Evolutionary conservation across 2,329 filamentous ascomycete genomes (phyloP), one percentile per base, ranked within the genome.

Genomic region (Exutisphaerella laricina): DNA sequence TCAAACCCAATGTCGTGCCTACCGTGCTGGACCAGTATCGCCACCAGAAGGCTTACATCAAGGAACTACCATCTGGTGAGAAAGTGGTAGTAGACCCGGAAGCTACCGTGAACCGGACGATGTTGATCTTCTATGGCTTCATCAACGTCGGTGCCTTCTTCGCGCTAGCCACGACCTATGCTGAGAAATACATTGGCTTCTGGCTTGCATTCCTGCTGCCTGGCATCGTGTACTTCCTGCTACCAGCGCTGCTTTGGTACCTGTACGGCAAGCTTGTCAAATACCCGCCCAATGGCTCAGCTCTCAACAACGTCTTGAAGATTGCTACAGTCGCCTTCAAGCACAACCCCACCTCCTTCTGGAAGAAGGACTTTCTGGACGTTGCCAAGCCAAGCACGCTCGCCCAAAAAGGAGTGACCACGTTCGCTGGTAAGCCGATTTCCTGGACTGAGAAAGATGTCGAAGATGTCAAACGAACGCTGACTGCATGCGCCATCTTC

Each of bases 71-170:
- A 52, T 64, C 48, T 60, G 68, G 69, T 22, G 69, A 72, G 55
- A 59, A 61, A 18, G 62, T 72, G 37, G 66, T 72, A 41, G 65
- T 71, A 16, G 70, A 72, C 39, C 70, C 70, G 10, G 59, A 68
- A 25, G 63, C 67, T 31, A 71, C 69, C 14, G 66, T 70, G 29
- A 63, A 70, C 50, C 58, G 69, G 4, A 69, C 70, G 42, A 70
- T 70, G 62, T 66, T 70, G 75, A 74, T 84, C 56, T 86, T 85
- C 67, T 86, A 86, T 65, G 61, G 74, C 58, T 79, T 79, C 62
- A 85, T 87, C 58, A 87, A 88, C 63, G 55, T 87, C n/a, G 84
- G 83, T 8, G 77, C 79, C 1, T 71, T 88, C 17, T 83, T 78
- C 1, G 70, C 77, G 39, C 72, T 87, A 52, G 79, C 77, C 3